Base-by-base conservation (phyloP, 495 filamentous ascomycete species). In the Xylaria castorea region DNA sequence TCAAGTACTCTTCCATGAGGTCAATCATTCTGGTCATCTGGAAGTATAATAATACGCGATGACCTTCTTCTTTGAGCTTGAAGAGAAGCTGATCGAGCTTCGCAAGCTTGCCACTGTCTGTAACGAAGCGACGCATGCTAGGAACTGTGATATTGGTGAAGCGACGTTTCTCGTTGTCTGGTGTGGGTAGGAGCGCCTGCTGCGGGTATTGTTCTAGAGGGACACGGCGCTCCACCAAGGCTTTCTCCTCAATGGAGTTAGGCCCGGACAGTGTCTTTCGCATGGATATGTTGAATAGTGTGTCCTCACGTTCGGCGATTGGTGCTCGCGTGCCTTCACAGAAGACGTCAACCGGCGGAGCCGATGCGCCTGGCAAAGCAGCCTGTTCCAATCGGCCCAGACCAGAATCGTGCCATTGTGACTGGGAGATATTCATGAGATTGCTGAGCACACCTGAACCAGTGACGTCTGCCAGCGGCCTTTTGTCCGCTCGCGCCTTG, bases 1-100 rank as follows among this genome's bases (percentile, higher is more conserved):
- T 98, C 51, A 99, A 87, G 78, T 98, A 99, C 81, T 99, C 96
- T 77, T 99, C 96, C 92, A 98, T 98, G 46, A 99, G 84, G 78
- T 99, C 96, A 78, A 99, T 98, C 96, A 99, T 99, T 75, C 93
- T 91, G n/a, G 96, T 99, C 96, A 99, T 99, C 84, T 99, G 96
- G 91, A 99, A 99, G 86, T 99, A 99, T n/a, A 99, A 86, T 9
- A 99, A 89, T 22, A 99, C 96, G 77, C 96, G 94, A 76, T 99
- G 96, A 57, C 92, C 92, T 57, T 91, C 92, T 66, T 95, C 91
- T 85, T 98, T 99, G 69, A 99, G 89, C 76, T 94, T 86, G 58
- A 91, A 90, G 38, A 99, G 86, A 30, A 99, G 88, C 68, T 93
- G 86, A 81, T 99, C 96, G 34, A 99, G 87, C 76, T 94, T 94